Evolutionary conservation across 208 protist genomes (phyloP).

Genomic region (Acanthamoeba healyi): DNA sequence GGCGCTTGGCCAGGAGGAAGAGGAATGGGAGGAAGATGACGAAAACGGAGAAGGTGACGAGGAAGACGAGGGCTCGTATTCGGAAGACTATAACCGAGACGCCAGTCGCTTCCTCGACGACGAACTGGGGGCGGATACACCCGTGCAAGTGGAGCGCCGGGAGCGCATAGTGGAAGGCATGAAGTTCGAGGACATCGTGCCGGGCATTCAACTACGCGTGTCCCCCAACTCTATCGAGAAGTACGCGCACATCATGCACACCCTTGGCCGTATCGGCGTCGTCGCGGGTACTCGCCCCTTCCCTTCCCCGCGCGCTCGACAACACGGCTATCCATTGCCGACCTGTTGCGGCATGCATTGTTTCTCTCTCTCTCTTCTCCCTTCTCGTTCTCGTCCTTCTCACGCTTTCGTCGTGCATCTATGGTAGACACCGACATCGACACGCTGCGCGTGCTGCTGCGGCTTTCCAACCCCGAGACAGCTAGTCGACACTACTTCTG

Average conservation of each 20-base stretch:
- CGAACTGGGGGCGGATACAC: constrained; percentile 73
- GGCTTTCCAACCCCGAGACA: no score
- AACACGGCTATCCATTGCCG: background rate
- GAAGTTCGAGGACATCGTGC: constrained; percentile 68
- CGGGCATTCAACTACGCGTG: constrained; percentile 44
- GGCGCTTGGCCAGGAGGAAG: background rate
- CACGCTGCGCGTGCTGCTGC: no score
- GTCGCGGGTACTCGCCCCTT: background rate
- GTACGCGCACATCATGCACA: constrained; percentile 37
- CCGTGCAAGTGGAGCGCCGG: constrained; percentile 48
- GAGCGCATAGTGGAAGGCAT: constrained; percentile 5
- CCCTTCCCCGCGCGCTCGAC: background rate
- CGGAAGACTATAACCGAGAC: constrained; percentile 67
- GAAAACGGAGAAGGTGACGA: constrained; percentile 10
- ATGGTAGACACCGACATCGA: no score
- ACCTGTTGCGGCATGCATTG: no score
- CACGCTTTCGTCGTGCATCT: no score
- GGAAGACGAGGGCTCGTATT: background rate
- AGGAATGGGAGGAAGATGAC: constrained; percentile 60
- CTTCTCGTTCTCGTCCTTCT: no score
- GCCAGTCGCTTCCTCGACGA: constrained; percentile 66
- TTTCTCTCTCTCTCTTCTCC: no score
- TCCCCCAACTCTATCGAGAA: constrained; percentile 35
- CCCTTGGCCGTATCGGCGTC: background rate
- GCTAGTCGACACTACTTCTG: no score